Conservation (phyloP, 331 rosid genomes). For the Acacia pycnantha region DNA sequence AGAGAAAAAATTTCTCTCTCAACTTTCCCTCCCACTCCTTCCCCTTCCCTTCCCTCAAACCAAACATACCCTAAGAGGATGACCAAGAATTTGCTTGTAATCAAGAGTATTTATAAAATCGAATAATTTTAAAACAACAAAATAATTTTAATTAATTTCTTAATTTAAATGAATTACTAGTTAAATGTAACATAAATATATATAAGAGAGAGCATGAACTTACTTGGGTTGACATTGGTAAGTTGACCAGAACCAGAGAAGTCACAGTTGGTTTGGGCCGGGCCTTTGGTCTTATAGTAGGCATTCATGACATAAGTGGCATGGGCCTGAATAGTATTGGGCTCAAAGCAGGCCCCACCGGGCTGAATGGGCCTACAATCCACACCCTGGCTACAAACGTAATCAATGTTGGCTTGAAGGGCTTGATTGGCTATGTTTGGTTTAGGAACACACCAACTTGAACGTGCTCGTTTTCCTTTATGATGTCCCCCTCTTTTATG, state of each 20-base stretch:
- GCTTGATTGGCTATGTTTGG: not conserved
- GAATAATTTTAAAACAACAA: not conserved
- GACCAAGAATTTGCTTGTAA: not conserved
- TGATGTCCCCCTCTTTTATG: not conserved
- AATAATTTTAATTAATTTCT: not conserved
- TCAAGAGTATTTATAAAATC: not conserved
- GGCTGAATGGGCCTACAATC: not conserved
- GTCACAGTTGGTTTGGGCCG: not conserved
- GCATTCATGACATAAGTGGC: not conserved
- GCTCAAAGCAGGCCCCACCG: not conserved
- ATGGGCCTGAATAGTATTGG: not conserved
- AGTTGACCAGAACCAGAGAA: not conserved
- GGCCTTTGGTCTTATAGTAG: not conserved
- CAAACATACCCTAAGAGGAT: too few species aligned
- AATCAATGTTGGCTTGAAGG: not conserved
- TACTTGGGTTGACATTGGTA: not conserved
- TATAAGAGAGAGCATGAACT: not conserved
- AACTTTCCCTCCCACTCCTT: too few species aligned
- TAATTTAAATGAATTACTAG: not conserved
- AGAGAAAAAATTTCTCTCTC: too few species aligned
- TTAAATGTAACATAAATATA: not conserved
- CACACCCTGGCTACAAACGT: not conserved
- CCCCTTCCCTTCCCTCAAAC: too few species aligned
- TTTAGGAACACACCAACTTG: constrained; percentile 5
- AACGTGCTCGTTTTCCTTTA: not conserved